Percentiles rank a stretch among this genome's conserved stretches.
These are phyloP conservation scores for Craterostigma plantagineum DNA, from an alignment of 257 asterid species.

Conservation along the genomic window DNA sequence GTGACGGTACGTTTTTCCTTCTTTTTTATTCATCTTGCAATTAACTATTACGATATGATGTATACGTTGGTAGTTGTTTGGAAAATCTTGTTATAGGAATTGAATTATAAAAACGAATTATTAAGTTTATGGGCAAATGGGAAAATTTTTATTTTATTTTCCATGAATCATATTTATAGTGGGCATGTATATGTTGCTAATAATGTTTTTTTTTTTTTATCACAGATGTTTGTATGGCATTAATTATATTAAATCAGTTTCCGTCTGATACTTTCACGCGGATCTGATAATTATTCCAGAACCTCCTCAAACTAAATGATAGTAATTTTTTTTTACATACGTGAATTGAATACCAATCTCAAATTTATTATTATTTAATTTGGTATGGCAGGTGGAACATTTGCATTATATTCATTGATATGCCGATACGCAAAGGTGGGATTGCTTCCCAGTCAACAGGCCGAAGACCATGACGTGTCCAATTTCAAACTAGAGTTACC, in stretches of 20 bases:
- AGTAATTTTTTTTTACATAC: too few relatives aligned
- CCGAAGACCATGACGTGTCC: slow-evolving; percentile 37
- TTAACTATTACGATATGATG: neutral
- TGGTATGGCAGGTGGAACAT: slow-evolving; percentile 53
- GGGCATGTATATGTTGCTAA: too few relatives aligned
- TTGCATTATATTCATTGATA: slow-evolving; percentile 51
- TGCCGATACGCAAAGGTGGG: slow-evolving; percentile 51
- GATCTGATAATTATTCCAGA: too few relatives aligned
- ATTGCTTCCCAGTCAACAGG: slow-evolving; percentile 26
- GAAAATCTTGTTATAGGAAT: neutral
- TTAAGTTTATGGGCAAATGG: too few relatives aligned
- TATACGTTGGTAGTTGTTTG: neutral
- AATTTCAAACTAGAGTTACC: slow-evolving; percentile 24
- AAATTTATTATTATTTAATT: too few relatives aligned
- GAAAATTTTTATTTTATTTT: too few relatives aligned
- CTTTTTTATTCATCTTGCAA: neutral
- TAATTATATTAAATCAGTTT: too few relatives aligned
- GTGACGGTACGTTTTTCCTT: slow-evolving; percentile 21
- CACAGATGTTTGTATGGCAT: too few relatives aligned
- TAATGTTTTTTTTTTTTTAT: too few relatives aligned
- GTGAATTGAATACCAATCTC: neutral
- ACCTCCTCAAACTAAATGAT: neutral
- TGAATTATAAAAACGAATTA: too few relatives aligned
- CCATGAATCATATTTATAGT: too few relatives aligned
- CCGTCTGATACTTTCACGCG: too few relatives aligned